phyloP scores from a whole-genome alignment of 129 eudicot genomes.

The Deinandra increscens region DNA sequence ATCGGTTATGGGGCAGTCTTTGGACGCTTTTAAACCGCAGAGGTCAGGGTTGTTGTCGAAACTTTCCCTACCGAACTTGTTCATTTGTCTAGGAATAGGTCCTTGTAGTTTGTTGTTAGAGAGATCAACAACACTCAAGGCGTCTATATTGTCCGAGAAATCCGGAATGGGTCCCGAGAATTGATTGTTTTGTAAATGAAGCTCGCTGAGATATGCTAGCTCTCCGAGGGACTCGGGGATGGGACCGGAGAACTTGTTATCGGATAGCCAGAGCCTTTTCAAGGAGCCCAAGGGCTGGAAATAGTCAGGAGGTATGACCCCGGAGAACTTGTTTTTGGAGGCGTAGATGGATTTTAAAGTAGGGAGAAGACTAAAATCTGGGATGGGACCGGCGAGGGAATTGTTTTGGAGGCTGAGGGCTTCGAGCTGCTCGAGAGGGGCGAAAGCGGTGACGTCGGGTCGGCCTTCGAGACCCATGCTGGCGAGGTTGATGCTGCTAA shows the following conservation, averaged over 20 bases:
- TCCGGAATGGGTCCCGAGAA: slow-evolving; percentile 54
- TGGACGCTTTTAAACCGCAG: slow-evolving; percentile 43
- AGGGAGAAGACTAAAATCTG: slow-evolving; percentile 42
- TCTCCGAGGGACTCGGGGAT: slow-evolving; percentile 48
- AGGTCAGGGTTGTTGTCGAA: slow-evolving; percentile 46
- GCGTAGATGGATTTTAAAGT: slow-evolving; percentile 38
- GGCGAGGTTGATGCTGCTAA: slow-evolving; percentile 33
- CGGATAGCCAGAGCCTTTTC: slow-evolving; percentile 45
- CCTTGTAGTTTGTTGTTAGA: slow-evolving; percentile 56
- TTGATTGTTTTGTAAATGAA: slow-evolving; percentile 39
- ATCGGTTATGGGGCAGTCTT: slow-evolving; percentile 24
- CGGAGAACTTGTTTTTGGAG: slow-evolving; percentile 44
- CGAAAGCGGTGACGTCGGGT: slow-evolving; percentile 33
- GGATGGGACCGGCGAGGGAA: slow-evolving; percentile 53
- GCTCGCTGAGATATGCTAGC: slow-evolving; percentile 30
- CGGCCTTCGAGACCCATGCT: slow-evolving; percentile 45
- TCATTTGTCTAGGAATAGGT: slow-evolving; percentile 45
- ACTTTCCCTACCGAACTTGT: slow-evolving; percentile 34
- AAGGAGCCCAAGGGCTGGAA: slow-evolving; percentile 42
- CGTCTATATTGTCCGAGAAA: slow-evolving; percentile 26
- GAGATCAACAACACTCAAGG: slow-evolving; percentile 29
- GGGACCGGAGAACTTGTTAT: slow-evolving; percentile 48
- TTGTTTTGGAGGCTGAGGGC: slow-evolving; percentile 50
- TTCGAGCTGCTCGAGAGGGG: slow-evolving; percentile 28
- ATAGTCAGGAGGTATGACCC: slow-evolving; percentile 48